Evolutionary conservation across 225 moss, liverwort and hornwort genomes (phyloP), one percentile per base, ranked within the genome.

Genomic region (Bryum argenteum): DNA sequence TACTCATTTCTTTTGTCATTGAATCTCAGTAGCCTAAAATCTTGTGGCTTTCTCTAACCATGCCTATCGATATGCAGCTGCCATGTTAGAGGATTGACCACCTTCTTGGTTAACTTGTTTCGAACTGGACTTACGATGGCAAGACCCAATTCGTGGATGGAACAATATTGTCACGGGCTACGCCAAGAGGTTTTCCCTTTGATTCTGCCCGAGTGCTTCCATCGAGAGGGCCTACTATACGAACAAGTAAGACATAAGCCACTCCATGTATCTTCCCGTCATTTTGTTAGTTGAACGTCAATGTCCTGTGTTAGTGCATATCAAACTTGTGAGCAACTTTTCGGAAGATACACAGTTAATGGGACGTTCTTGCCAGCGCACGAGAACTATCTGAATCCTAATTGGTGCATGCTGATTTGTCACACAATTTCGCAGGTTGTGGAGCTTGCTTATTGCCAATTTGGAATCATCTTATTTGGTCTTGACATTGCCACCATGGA

Each of bases 131-230:
- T 94, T 61, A 84, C 80, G 39, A 84, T 84, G 88, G 71, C 60
- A 74, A 87, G 41, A 64, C 85, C 79, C 87, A 90, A 79, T 40
- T 79, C 79, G 48, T 91, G 94, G 94, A 80, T 94, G 83, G 80
- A 80, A 70, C 91, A 94, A 65, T 94, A 94, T 57, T 87, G 85
- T 77, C 80, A 94, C 70, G 94, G 94, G 42, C 77, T 94, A 37
- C 90, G 83, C 70, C 94, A 94, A 84, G 91, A 90, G 79, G 84
- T 94, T 10, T 94, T 91, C 55, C 94, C 91, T 5, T 67, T 94
- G 22, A 83, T 86, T 63, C 52, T 86, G 20, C 86, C 82, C 3
- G 66, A 67, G 41, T 79, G 79, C 63, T 86, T 86, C 64, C 82
- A 86, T 53, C 59, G 65, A 0, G 80, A 83, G 51, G 77, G 82